Conservation (phyloP, 257 asterid species). For the Salvia hispanica region DNA sequence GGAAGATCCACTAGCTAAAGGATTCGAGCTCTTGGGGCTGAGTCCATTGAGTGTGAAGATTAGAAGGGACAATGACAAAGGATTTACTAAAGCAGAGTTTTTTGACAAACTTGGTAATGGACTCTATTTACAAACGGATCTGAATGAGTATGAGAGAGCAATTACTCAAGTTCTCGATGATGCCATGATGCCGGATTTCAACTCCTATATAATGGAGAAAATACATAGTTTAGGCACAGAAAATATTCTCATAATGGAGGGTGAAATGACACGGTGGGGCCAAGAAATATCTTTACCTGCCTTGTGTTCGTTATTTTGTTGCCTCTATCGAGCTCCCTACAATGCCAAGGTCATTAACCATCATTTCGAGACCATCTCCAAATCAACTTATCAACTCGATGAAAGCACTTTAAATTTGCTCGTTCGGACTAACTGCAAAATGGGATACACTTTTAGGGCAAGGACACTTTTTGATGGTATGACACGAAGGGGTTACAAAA, state of each 20-base stretch:
- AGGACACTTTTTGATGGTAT: constrained; percentile 56
- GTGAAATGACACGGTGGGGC: constrained; percentile 78
- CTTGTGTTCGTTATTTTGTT: constrained; percentile 46
- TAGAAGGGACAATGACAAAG: constrained; percentile 71
- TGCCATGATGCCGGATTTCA: constrained; percentile 71
- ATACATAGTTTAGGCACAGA: constrained; percentile 36
- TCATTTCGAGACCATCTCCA: constrained; percentile 43
- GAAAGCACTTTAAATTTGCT: constrained; percentile 58
- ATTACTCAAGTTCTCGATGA: constrained; percentile 57
- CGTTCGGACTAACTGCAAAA: constrained; percentile 55
- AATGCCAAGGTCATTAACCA: constrained; percentile 40
- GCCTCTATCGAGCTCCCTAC: constrained; percentile 43
- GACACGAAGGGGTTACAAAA: constrained; percentile 43
- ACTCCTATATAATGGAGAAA: constrained; percentile 42
- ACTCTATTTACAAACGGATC: constrained; percentile 75
- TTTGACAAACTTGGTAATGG: constrained; percentile 93
- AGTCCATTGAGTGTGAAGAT: constrained; percentile 65
- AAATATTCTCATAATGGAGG: constrained; percentile 40
- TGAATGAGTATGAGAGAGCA: constrained; percentile 57
- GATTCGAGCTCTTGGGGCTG: constrained; percentile 58
- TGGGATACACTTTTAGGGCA: constrained; percentile 55
- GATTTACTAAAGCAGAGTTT: constrained; percentile 61
- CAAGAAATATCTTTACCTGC: constrained; percentile 56
- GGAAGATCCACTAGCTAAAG: constrained; percentile 62
- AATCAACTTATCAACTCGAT: constrained; percentile 55